Evolutionary conservation across 2,329 filamentous ascomycete genomes (phyloP).

Genomic region (Colletotrichum salicis): DNA sequence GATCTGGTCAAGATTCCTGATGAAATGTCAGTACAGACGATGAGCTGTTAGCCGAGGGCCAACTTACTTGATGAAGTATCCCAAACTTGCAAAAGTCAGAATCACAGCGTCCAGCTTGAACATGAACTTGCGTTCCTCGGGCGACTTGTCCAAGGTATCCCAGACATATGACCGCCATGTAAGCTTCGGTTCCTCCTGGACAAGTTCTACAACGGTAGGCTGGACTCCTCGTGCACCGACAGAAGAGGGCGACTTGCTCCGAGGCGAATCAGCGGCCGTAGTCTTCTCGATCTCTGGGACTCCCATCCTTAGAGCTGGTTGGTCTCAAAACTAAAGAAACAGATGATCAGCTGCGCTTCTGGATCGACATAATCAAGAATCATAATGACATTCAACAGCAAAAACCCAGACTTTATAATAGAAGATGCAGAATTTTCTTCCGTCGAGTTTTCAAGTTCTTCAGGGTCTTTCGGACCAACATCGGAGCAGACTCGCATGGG

Average conservation of each 20-base stretch:
- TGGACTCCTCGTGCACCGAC: not conserved
- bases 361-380: not conserved
- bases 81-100: constrained; percentile 45
- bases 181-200: constrained; percentile 45
- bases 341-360: too few species aligned
- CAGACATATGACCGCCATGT: constrained; percentile 61
- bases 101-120: constrained; percentile 56
- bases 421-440: not conserved
- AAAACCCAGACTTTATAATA: constrained; percentile 3
- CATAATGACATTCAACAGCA: not conserved
- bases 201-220: constrained; percentile 9
- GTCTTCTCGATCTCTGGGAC: constrained; percentile 16
- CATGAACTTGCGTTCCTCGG: constrained; percentile 52
- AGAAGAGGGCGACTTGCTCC: constrained; percentile 18
- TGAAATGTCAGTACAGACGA: not conserved
- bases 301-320: not conserved
- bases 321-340: not conserved
- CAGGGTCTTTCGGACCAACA: constrained; percentile 12
- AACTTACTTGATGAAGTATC: constrained; percentile 40
- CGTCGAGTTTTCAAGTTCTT: not conserved
- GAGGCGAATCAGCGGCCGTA: constrained; percentile 8
- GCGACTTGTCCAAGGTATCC: constrained; percentile 58
- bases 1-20: constrained; percentile 42
- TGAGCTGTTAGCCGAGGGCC: not conserved
- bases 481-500: not conserved